phyloP scores from a whole-genome alignment of 2,329 filamentous ascomycete genomes.

The Tolypocladium tropicale region DNA sequence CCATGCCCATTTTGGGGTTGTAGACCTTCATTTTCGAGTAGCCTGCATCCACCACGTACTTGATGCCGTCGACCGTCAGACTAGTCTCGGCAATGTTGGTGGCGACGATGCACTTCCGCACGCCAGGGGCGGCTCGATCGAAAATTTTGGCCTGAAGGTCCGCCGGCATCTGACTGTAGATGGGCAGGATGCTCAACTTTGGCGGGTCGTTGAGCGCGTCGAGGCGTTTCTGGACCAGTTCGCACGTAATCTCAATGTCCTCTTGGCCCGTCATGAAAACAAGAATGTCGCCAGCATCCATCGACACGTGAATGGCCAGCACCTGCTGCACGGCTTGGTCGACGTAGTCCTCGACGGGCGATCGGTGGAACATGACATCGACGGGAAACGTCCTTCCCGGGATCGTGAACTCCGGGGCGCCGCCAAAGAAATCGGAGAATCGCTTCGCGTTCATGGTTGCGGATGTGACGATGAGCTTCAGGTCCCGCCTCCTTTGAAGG shows the following conservation, averaged over 20 bases:
- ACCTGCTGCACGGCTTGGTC: constrained; percentile 95
- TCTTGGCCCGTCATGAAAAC: constrained; percentile 99
- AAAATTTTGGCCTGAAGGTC: constrained; percentile 98
- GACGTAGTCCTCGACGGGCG: constrained; percentile 94
- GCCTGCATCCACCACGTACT: constrained; percentile 95
- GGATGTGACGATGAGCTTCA: constrained; percentile 95
- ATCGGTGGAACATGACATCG: constrained; percentile 89
- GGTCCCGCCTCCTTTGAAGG: constrained; percentile 72
- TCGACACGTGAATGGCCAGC: constrained; percentile 89
- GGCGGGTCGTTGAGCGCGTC: constrained; percentile 88
- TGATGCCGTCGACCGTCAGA: constrained; percentile 96
- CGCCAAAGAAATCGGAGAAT: constrained; percentile 92
- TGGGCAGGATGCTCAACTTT: constrained; percentile 87
- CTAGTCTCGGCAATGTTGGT: constrained; percentile 98
- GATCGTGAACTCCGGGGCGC: constrained; percentile 92
- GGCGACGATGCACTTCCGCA: constrained; percentile 94
- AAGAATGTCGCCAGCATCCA: constrained; percentile 84
- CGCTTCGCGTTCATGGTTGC: constrained; percentile 97
- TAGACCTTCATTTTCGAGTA: constrained; percentile 98
- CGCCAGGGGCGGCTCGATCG: constrained; percentile 78
- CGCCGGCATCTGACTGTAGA: constrained; percentile 99
- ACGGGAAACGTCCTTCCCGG: constrained; percentile 95
- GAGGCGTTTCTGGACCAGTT: constrained; percentile 78
- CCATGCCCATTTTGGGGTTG: constrained; percentile 98
- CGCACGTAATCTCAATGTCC: constrained; percentile 95